phyloP scores from a whole-genome alignment of 139 green algal genomes.

The Tetradesmus lagerheimii region DNA sequence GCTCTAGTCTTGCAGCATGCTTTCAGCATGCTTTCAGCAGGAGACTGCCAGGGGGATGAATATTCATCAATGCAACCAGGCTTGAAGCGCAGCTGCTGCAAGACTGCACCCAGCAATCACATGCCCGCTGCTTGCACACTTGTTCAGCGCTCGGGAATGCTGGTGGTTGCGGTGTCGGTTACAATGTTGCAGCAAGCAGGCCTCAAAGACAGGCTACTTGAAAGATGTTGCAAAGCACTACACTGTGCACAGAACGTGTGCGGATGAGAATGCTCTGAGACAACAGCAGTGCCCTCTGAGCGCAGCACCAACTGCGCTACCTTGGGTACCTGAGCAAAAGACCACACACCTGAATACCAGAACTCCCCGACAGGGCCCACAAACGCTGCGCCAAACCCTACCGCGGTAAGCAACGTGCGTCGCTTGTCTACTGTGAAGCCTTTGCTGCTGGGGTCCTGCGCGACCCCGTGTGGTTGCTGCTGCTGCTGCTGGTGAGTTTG shows the following conservation, averaged over 20 bases:
- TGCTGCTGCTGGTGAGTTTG: slow-evolving; percentile 15
- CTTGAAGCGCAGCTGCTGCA: too few relatives aligned
- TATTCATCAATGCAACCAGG: too few relatives aligned
- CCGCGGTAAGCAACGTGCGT: not conserved
- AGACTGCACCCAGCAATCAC: not conserved
- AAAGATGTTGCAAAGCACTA: not conserved
- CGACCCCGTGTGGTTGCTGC: not conserved
- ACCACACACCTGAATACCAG: not conserved
- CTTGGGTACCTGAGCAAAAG: too few relatives aligned
- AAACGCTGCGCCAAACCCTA: slow-evolving; percentile 20
- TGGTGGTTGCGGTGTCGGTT: too few relatives aligned
- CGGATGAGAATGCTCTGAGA: not conserved
- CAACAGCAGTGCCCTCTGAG: not conserved
- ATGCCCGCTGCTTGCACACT: too few relatives aligned
- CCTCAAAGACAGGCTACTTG: not conserved
- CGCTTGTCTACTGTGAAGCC: not conserved
- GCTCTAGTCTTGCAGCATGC: too few relatives aligned
- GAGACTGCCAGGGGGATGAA: too few relatives aligned
- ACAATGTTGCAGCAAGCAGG: not conserved
- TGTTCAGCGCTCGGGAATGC: too few relatives aligned
- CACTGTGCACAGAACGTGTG: not conserved
- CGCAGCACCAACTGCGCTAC: too few relatives aligned
- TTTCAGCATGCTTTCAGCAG: too few relatives aligned
- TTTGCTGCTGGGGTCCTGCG: not conserved
- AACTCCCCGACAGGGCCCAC: slow-evolving; percentile 25